Evolutionary conservation across 768 basidiomycete genomes (phyloP).

Genomic region (Russula virescens): DNA sequence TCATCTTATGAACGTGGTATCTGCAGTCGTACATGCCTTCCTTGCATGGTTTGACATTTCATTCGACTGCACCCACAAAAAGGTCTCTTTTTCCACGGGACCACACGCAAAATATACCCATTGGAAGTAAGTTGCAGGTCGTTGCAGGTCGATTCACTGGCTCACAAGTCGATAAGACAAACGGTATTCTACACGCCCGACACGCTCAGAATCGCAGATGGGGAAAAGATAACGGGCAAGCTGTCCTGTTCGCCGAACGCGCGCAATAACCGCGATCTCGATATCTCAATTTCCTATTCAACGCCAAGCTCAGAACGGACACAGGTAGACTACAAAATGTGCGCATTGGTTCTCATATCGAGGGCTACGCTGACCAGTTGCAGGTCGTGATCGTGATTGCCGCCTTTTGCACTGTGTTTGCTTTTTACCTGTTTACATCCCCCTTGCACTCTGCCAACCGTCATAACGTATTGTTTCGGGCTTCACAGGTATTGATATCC

Average conservation of each 20-base stretch:
- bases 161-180: slow-evolving; percentile 48
- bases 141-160: not conserved
- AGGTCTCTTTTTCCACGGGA: slow-evolving; percentile 92
- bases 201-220: slow-evolving; percentile 62
- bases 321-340: slow-evolving; percentile 78
- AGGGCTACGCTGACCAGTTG: slow-evolving; percentile 56
- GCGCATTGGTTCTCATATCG: slow-evolving; percentile 42
- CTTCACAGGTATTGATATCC: slow-evolving; percentile 14
- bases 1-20: slow-evolving; percentile 2
- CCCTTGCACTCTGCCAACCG: too few species aligned
- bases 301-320: slow-evolving; percentile 27
- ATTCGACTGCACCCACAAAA: slow-evolving; percentile 95
- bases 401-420: not conserved
- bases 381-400: slow-evolving; percentile 55
- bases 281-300: slow-evolving; percentile 75
- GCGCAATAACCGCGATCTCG: slow-evolving; percentile 91
- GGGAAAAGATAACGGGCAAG: slow-evolving; percentile 65
- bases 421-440: not conserved
- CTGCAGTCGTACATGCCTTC: slow-evolving; percentile 89
- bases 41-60: slow-evolving; percentile 98
- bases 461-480: not conserved
- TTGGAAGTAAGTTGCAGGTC: slow-evolving; percentile 70
- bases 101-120: slow-evolving; percentile 96
- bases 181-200: slow-evolving; percentile 96
- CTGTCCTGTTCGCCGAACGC: slow-evolving; percentile 83